These are phyloP conservation scores for Pichia sp. DNA, from an alignment of 1,139 yeast genomes.

Conservation along the genomic window DNA sequence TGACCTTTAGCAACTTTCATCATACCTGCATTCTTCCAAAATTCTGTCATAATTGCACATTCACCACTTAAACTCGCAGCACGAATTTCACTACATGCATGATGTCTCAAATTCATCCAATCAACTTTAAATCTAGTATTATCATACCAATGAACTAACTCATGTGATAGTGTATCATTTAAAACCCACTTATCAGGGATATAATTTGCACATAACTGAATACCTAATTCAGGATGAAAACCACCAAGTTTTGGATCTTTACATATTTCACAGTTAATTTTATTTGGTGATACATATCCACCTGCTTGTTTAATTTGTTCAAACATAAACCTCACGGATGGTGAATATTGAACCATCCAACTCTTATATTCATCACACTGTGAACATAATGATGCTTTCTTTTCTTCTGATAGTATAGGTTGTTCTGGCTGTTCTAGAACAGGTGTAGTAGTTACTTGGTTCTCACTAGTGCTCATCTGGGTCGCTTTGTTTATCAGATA, in stretches of 20 bases:
- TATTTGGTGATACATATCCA: constrained; percentile 39
- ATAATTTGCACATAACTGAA: constrained; percentile 81
- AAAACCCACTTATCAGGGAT: constrained; percentile 72
- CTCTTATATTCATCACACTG: constrained; percentile 67
- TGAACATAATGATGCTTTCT: constrained; percentile 36
- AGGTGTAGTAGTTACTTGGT: constrained; percentile 7
- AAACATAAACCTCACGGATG: constrained; percentile 82
- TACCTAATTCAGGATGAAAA: constrained; percentile 84
- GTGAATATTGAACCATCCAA: constrained; percentile 76
- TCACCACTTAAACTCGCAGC: constrained; percentile 94
- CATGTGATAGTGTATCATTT: constrained; percentile 90
- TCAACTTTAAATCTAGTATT: constrained; percentile 81
- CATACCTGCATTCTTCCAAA: constrained; percentile 49
- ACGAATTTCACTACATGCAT: constrained; percentile 94
- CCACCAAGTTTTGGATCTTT: constrained; percentile 79
- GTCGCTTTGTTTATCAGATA: no score
- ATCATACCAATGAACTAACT: constrained; percentile 89
- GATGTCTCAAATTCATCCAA: constrained; percentile 79
- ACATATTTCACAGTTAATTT: constrained; percentile 78
- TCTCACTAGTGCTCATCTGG: background rate
- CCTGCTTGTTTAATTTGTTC: constrained; percentile 74
- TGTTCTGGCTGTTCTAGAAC: constrained; percentile 37
- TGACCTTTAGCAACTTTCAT: constrained; percentile 65
- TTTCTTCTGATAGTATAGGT: constrained; percentile 24
- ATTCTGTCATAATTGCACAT: constrained; percentile 84